These are phyloP conservation scores for Leptoxyphium fumago DNA, from an alignment of 2,329 filamentous ascomycete genomes.

Conservation along the genomic window DNA sequence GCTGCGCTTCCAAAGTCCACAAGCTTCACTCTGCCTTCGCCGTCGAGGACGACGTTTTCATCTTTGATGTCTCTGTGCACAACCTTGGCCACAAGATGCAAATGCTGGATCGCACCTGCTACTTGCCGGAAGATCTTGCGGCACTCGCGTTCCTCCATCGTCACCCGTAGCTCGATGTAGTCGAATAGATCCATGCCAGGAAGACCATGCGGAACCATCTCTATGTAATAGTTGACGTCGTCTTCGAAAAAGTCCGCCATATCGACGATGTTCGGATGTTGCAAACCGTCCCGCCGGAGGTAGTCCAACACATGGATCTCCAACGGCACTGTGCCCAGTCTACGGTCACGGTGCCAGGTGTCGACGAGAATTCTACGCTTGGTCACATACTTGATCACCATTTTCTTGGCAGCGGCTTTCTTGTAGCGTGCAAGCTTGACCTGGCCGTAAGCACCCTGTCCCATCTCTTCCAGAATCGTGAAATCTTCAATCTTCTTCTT, in stretches of 20 bases:
- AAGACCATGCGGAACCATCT: slow-evolving; percentile 88
- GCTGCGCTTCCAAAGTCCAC: slow-evolving; percentile 97
- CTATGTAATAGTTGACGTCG: slow-evolving; percentile 91
- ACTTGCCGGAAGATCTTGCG: slow-evolving; percentile 93
- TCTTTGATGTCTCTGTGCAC: slow-evolving; percentile 99
- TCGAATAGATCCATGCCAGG: slow-evolving; percentile 98
- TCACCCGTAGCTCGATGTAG: slow-evolving; percentile 90
- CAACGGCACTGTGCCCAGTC: slow-evolving; percentile 82
- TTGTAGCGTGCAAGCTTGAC: slow-evolving; percentile 89
- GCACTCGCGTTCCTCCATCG: slow-evolving; percentile 92
- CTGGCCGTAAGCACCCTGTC: slow-evolving; percentile 92
- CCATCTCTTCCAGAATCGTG: slow-evolving; percentile 91
- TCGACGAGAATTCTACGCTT: slow-evolving; percentile 94
- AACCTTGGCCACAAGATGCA: slow-evolving; percentile 79
- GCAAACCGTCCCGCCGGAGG: slow-evolving; percentile 55
- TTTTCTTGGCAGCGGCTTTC: slow-evolving; percentile 54
- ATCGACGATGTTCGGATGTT: slow-evolving; percentile 52
- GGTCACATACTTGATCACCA: slow-evolving; percentile 94
- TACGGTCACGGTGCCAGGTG: slow-evolving; percentile 91
- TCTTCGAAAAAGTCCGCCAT: slow-evolving; percentile 62
- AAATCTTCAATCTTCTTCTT: slow-evolving; percentile 89
- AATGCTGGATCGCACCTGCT: slow-evolving; percentile 72
- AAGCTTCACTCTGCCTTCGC: slow-evolving; percentile 87
- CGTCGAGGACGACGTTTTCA: slow-evolving; percentile 92
- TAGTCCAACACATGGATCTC: slow-evolving; percentile 97